A percentile compares a stretch with the other conserved stretches of the same genome.
Evolutionary conservation across 768 basidiomycete species (phyloP).

Genomic region (Basidioascus undulatus): DNA sequence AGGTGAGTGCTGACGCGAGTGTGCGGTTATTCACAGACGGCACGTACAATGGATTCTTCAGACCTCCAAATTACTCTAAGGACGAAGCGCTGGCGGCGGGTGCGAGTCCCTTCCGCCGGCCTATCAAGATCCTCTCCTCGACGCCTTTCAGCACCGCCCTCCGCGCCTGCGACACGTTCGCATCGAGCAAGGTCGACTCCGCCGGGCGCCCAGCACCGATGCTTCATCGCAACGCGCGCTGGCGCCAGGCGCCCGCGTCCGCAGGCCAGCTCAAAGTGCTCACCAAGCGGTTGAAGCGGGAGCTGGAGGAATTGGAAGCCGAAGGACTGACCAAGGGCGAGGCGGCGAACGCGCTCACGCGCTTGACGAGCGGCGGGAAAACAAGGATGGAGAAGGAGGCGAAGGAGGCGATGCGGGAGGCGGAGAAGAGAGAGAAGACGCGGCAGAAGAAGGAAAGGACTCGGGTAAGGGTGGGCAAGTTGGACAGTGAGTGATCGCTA

Average conservation of each 20-base stretch:
- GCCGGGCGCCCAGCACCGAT: slow-evolving; percentile 15
- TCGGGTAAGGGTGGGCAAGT: not conserved
- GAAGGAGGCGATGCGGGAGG: not conserved
- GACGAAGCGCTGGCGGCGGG: not conserved
- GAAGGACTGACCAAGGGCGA: slow-evolving; percentile 43
- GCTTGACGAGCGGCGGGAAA: slow-evolving; percentile 42
- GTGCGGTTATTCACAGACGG: not conserved
- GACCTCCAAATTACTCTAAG: not conserved
- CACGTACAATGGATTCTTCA: not conserved
- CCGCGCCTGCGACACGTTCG: slow-evolving; percentile 45
- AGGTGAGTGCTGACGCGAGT: not conserved
- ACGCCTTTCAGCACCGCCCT: slow-evolving; percentile 34
- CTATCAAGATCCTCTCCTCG: slow-evolving; percentile 31
- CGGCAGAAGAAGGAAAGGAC: not conserved
- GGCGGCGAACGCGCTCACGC: slow-evolving; percentile 52
- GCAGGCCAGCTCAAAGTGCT: slow-evolving; percentile 35
- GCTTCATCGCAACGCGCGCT: not conserved
- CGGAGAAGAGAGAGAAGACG: not conserved
- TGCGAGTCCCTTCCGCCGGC: slow-evolving; percentile 33
- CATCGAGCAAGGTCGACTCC: slow-evolving; percentile 28
- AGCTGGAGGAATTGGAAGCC: slow-evolving; percentile 12
- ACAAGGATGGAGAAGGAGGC: not conserved
- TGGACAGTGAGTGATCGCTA: not conserved
- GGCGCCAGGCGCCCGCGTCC: slow-evolving; percentile 4
- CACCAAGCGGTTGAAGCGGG: slow-evolving; percentile 25